Percentiles rank a stretch among this genome's conserved stretches.
Evolutionary conservation across 2,329 filamentous ascomycete genomes (phyloP).

Genomic region (Diaporthe destruens): DNA sequence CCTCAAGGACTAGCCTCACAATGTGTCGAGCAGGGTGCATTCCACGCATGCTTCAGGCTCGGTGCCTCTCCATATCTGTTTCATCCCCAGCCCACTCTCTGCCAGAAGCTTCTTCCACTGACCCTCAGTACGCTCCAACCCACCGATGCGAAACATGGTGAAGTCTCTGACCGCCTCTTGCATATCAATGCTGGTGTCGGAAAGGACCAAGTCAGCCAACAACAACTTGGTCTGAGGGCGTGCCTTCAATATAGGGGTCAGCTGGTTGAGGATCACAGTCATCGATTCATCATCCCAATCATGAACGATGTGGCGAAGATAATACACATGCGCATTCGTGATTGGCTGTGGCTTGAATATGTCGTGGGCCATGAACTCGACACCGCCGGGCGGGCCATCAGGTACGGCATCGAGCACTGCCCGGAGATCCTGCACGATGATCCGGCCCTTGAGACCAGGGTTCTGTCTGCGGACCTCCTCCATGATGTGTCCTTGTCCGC

Average conservation of each 20-base stretch:
- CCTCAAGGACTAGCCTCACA: not conserved
- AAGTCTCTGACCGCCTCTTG: conserved; percentile 31
- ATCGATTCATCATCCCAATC: conserved; percentile 24
- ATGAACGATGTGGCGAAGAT: conserved; percentile 19
- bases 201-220: conserved; percentile 17
- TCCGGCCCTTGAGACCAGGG: conserved; percentile 1
- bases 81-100: conserved; percentile 1
- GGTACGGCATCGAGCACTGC: conserved; percentile 9
- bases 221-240: conserved; percentile 17
- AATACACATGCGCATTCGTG: conserved; percentile 12
- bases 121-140: conserved; percentile 24
- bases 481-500: conserved; percentile 33
- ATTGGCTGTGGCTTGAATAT: conserved; percentile 26
- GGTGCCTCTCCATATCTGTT: conserved; percentile 27
- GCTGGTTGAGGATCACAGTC: conserved; percentile 3
- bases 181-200: not conserved
- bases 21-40: not conserved
- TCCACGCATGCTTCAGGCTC: conserved; percentile 33
- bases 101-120: conserved; percentile 28
- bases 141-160: conserved; percentile 30
- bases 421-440: conserved; percentile 25
- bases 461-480: not conserved
- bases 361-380: conserved; percentile 21
- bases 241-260: conserved; percentile 9
- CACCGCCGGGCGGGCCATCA: not conserved